Base-by-base conservation (phyloP, 139 green algal species). In the Chlorella sp. region DNA sequence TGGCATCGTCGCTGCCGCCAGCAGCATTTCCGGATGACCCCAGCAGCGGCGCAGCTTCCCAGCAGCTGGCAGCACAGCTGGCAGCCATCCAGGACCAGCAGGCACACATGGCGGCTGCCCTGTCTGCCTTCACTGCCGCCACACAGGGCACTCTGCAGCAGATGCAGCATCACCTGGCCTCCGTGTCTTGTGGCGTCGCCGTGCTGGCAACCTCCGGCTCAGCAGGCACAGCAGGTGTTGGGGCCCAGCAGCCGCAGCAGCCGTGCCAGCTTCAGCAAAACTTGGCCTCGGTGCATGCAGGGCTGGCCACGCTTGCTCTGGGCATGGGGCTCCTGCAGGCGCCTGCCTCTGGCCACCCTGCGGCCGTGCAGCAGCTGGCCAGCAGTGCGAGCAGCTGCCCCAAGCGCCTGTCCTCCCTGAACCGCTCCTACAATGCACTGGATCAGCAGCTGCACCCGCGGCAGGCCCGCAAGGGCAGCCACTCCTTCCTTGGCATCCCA, bases 361-460 rank as follows among this genome's bases (percentile, higher is more conserved):
- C 64, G 21, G 11, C 64, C 11, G 22, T 2, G 64, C 64, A 18
- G 64, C 64, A 71, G 21, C 21, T 71, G 64, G 21, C 21, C 21
- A 2, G 64, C 64, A 26, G 11, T 28, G 64, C 11, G 75, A 11
- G 42, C 42, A 7, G 0, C 79, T 68, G 42, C 42, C 80, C 61
- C 60, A 87, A 87, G 83, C 84, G 68, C 37, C 68, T 88, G 18
- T 88, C 84, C 40, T 88, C 84, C 15, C 68, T 88, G 66, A 68
- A 88, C 40, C 84, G 84, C 39, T 81, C 66, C 39, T 88, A 81
- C 39, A 28, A 88, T 37, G 84, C 68, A 16, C 39, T 88, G 68
- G 68, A 88, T 18, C 66, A 81, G 34, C 37, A 81, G 30, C 68
- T 71, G 64, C 64, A 71, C 64, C 64, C 21, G 64, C 48, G 48